Conservation (phyloP, 805 yeast species). For the Candida palmyrensis region DNA sequence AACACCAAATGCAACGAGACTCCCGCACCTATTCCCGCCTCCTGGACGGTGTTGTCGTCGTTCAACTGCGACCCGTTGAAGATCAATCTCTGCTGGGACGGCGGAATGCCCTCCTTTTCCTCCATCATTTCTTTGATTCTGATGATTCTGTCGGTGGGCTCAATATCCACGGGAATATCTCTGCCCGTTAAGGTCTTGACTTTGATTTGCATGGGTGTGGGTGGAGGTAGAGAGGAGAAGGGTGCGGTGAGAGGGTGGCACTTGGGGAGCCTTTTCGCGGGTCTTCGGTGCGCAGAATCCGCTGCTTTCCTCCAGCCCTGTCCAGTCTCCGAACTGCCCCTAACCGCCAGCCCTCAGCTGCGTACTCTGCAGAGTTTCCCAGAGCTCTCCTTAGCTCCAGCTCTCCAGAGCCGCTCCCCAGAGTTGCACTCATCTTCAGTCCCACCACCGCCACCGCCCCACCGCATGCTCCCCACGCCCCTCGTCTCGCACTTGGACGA, state of each 20-base stretch:
- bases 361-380: too few relatives aligned
- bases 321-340: too few relatives aligned
- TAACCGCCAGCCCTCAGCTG: too few relatives aligned
- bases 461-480: slow-evolving; percentile 89
- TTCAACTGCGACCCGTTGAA: slow-evolving; percentile 90
- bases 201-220: slow-evolving; percentile 51
- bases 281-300: too few relatives aligned
- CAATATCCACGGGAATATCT: slow-evolving; percentile 74
- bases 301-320: too few relatives aligned
- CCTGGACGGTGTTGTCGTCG: slow-evolving; percentile 70
- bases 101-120: slow-evolving; percentile 96
- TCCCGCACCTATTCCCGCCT: slow-evolving; percentile 78
- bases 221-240: not conserved
- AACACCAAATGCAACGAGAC: slow-evolving; percentile 84
- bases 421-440: too few relatives aligned
- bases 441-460: too few relatives aligned
- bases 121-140: slow-evolving; percentile 88
- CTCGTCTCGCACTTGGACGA: slow-evolving; percentile 52
- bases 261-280: not conserved
- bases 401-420: too few relatives aligned
- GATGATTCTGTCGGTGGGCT: slow-evolving; percentile 59
- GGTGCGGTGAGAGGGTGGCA: slow-evolving; percentile 1
- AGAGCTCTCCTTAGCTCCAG: too few relatives aligned
- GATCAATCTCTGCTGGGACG: slow-evolving; percentile 88
- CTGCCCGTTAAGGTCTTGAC: slow-evolving; percentile 80